phyloP scores from a whole-genome alignment of 352 stramenopile species.

The Pythium folliculosum region DNA sequence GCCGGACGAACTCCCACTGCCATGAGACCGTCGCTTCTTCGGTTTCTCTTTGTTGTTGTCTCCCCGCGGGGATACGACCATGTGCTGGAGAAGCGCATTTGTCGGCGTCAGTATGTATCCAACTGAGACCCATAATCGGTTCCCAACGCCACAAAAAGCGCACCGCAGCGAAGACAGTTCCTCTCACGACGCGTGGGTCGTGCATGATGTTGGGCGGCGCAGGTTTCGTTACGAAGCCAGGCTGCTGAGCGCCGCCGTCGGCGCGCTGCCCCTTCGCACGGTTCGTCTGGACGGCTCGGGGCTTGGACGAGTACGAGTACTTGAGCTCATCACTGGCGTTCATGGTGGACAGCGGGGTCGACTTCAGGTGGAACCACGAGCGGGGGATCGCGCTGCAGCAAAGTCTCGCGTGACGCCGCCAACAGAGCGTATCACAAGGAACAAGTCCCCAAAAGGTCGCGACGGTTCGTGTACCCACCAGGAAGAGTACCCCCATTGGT shows the following conservation, averaged over 20 bases:
- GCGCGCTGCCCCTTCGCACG: conserved; percentile 38
- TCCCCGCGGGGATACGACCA: conserved; percentile 15
- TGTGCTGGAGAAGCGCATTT: conserved; percentile 1
- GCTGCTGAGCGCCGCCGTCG: conserved; percentile 2
- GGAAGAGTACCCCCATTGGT: background rate
- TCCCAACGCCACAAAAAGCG: background rate
- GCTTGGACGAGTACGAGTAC: conserved; percentile 82
- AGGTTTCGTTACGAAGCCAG: conserved; percentile 27
- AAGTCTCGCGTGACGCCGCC: too few species aligned
- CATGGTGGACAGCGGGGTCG: conserved; percentile 20
- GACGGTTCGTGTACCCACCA: conserved; percentile 27
- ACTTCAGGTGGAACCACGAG: background rate
- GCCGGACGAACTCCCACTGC: background rate
- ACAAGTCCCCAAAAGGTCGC: conserved; percentile 31
- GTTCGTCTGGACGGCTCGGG: conserved; percentile 64
- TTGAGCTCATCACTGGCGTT: conserved; percentile 55
- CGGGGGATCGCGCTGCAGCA: too few species aligned
- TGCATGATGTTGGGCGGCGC: conserved; percentile 73
- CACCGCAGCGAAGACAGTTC: conserved; percentile 65
- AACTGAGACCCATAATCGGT: background rate
- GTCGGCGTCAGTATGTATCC: background rate
- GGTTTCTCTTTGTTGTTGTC: conserved; percentile 30
- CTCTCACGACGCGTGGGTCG: conserved; percentile 60
- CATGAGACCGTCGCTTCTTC: conserved; percentile 39
- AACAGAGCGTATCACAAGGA: background rate